phyloP scores from a whole-genome alignment of 1,284 basidiomycete species.

The Vanrija sp. region DNA sequence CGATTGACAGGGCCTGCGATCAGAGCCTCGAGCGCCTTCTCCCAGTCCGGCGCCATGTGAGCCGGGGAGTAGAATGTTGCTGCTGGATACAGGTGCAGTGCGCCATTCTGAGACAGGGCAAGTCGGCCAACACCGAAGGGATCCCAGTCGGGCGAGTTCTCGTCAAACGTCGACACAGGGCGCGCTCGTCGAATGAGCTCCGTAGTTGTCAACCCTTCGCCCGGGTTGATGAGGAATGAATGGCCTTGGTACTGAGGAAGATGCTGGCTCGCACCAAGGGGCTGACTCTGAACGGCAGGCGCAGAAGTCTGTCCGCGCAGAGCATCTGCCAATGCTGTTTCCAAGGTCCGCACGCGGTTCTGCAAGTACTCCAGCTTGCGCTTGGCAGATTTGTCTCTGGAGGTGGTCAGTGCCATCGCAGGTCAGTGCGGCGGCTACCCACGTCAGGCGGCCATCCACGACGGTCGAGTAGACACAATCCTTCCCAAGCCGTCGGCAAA shows the following conservation, averaged over 20 bases:
- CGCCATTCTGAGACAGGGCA: conserved; percentile 18
- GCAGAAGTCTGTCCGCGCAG: too few species aligned
- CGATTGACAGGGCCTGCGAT: background rate
- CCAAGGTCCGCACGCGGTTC: conserved; percentile 1
- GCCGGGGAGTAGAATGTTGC: conserved; percentile 27
- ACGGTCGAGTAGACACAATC: conserved; percentile 6
- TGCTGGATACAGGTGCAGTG: conserved; percentile 21
- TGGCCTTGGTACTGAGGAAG: background rate
- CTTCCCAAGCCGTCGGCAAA: conserved; percentile 6
- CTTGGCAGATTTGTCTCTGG: background rate
- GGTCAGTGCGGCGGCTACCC: background rate
- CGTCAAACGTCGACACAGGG: background rate
- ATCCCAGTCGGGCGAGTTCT: background rate
- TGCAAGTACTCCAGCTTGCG: conserved; percentile 2
- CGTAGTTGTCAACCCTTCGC: background rate
- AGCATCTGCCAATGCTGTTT: background rate
- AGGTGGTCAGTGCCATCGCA: background rate
- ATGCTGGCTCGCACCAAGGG: background rate
- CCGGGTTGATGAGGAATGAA: too few species aligned
- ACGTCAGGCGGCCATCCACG: conserved; percentile 9
- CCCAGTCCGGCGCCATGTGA: conserved; percentile 21
- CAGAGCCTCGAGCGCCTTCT: conserved; percentile 14
- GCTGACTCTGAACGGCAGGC: too few species aligned
- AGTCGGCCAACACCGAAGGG: conserved; percentile 22
- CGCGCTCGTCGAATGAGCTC: background rate